Base-by-base conservation (phyloP, 1,284 basidiomycete genomes). In the Hortiboletus rubellus region DNA sequence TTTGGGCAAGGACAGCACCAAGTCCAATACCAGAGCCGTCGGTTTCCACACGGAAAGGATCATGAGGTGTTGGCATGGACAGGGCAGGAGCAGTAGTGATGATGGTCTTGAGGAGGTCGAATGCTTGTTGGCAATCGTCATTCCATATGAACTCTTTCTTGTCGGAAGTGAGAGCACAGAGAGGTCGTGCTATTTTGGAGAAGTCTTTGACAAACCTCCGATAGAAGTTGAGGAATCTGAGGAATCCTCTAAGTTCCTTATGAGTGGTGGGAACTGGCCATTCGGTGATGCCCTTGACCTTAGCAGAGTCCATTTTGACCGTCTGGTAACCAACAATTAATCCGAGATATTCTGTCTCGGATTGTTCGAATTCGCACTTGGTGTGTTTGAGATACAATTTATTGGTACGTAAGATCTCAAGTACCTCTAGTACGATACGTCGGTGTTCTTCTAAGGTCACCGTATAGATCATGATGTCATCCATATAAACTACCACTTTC, bases 171-270 rank as follows among this genome's bases (percentile, higher is more conserved):
- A 52, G 14, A 3, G 14, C 12, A 7, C 37, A 45, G 2, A 45
- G 2, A 1, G 30, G 51, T 4, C 5, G 0, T 0, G 36, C n/a
- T 2, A 14, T 18, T 15, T 36, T 7, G 0, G 42, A 5, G 7
- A 52, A 45, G 1, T 22, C 24, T 11, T 38, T 5, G 1, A 52
- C 10, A 10, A 52, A 45, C 3, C 17, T 3, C n/a, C 10, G 3
- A 17, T 52, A 52, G 11, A 52, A 52, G 7, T 52, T 52, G 0
- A 43, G 3, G 14, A 54, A 54, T 3, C 27, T 10, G 0, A 54
- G 5, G 10, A 43, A 54, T 4, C 42, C 17, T 12, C 18, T 2
- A 0, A 54, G 2, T 33, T 50, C 2, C 7, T 44, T 54, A 1
- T 1, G 1, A 0, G 3, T 45, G 0, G 0, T 17, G 1, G 37